A percentile compares a stretch with the other conserved stretches of the same genome.
Conservation (phyloP, 2,329 filamentous ascomycete genomes). For the Colletotrichum sp. region DNA sequence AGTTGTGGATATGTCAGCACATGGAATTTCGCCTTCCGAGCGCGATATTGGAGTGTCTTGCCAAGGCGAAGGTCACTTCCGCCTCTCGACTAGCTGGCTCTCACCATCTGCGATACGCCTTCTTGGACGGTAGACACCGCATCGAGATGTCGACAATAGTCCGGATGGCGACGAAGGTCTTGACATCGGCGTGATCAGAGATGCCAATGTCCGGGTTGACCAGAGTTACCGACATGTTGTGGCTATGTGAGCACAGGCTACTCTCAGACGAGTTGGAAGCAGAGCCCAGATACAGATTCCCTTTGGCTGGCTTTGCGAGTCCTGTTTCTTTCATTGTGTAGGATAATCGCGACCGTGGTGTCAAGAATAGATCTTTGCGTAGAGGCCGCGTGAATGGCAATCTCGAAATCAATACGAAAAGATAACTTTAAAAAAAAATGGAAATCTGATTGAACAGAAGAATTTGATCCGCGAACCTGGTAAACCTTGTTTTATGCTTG, state of each 20-base stretch:
- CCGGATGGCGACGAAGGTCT: background rate
- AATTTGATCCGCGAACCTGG: background rate
- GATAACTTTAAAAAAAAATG: background rate
- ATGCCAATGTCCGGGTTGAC: background rate
- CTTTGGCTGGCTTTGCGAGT: background rate
- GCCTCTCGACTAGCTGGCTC: background rate
- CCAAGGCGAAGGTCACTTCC: background rate
- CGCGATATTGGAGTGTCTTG: background rate
- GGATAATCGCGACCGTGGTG: background rate
- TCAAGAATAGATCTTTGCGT: background rate
- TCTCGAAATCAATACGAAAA: background rate
- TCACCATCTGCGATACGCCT: background rate
- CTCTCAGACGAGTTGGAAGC: background rate
- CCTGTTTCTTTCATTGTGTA: background rate
- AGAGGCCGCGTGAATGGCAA: background rate
- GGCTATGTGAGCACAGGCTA: background rate
- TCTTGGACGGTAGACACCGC: background rate
- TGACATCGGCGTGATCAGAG: background rate
- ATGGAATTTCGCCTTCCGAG: background rate
- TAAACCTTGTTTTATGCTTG: background rate
- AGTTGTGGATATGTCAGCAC: background rate
- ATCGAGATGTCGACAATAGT: background rate
- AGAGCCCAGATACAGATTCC: background rate
- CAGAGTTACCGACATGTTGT: background rate
- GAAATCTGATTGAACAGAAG: background rate